Evolutionary conservation across 2,329 filamentous ascomycete genomes (phyloP), one percentile per base, ranked within the genome.

Genomic region (Microsporum ferrugineum): DNA sequence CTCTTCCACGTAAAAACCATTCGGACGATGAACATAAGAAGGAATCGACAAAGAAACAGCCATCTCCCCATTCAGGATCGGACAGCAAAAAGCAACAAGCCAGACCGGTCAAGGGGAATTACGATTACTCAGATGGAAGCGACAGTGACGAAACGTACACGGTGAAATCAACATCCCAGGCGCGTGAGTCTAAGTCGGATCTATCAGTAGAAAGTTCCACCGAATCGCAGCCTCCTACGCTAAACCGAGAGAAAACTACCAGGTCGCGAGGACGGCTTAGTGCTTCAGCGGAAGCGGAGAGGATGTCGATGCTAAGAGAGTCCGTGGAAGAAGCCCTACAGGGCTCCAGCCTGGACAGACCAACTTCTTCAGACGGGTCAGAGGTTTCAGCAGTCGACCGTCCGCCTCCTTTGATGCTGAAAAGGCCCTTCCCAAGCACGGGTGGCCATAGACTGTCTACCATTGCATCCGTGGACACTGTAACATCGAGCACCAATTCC

Each of bases 391-490:
- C 66, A 31, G 69, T 69, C 31, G 74, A 74, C 62, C 68, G 72
- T 3, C 72, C 74, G 60, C 71, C 73, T n/a, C 72, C 74, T 14
- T 67, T 78, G 36, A 70, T 71, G 34, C 71, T 73, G 27, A 76
- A 74, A 64, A 74, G 76, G 58, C 73, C 73, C 6, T 80, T 81
- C 64, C 81, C 82, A 2, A 78, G 76, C 8, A 80, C 78, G 33
- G 80, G 81, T n/a, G 76, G 66, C 51, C 75, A 82, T 65, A 75
- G 76, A 62, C 73, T 85, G 1, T 83, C 82, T 5, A 84, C 82
- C 0, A 84, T 84, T 63, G 79, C 76, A 5, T 84, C 83, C 3
- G 78, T 79, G 10, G 81, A 84, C 49, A 81, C 80, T 1, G 72
- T 81, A 62, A 74, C 71, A 29, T 62, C 61, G 17, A 47, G 43